Conservation (phyloP, 179 eudicot species). For the Carnegiea gigantea region DNA sequence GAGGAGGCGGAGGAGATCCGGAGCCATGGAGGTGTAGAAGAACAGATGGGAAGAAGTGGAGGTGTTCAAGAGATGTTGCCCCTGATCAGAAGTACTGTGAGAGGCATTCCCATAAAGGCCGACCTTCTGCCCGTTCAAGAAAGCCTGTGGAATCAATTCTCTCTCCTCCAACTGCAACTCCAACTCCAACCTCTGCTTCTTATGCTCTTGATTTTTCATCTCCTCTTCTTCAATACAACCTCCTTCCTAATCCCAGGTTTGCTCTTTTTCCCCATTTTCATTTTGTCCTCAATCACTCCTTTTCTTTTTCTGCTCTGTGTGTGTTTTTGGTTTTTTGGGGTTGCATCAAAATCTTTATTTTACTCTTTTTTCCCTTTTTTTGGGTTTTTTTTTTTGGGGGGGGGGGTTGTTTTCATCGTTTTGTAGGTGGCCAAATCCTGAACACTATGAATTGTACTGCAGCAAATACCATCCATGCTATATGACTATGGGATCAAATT, state of each 20-base stretch:
- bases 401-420: not conserved
- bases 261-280: not conserved
- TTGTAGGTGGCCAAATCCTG: not conserved
- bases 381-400: not conserved
- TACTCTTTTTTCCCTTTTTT: too few species aligned
- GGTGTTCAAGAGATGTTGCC: constrained; percentile 65
- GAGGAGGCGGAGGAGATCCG: constrained; percentile 28
- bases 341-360: too few species aligned
- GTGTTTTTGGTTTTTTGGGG: too few species aligned
- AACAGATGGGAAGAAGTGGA: constrained; percentile 75
- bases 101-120: constrained; percentile 61
- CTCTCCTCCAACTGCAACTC: constrained; percentile 14
- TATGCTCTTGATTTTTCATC: constrained; percentile 22
- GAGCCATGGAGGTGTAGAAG: constrained; percentile 80
- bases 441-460: not conserved
- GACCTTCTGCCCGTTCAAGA: constrained; percentile 68
- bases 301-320: too few species aligned
- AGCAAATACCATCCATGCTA: not conserved
- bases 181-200: not conserved
- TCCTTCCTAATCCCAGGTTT: constrained; percentile 24
- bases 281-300: not conserved
- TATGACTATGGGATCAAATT: not conserved
- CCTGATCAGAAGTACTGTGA: constrained; percentile 74
- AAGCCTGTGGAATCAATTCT: constrained; percentile 67
- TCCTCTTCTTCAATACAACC: constrained; percentile 22